Percentiles rank a stretch among this genome's conserved stretches.
Evolutionary conservation across 106 monocot species (phyloP).

Genomic region (Allium sativum): DNA sequence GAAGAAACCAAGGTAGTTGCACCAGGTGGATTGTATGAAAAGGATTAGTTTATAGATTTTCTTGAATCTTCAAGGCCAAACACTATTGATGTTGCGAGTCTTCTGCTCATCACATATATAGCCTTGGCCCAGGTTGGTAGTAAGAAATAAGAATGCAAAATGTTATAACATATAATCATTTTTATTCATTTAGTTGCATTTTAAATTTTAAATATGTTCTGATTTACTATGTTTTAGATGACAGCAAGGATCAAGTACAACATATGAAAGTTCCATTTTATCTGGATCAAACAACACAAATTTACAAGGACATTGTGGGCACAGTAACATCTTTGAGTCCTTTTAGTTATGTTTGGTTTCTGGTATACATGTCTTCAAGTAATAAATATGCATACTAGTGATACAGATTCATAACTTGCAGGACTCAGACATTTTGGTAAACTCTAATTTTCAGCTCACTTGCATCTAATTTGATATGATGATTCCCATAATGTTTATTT

Average conservation of each 20-base stretch:
- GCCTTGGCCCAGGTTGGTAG: slow-evolving; percentile 34
- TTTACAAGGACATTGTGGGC: slow-evolving; percentile 14
- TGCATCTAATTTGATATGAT: too few relatives aligned
- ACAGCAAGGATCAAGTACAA: slow-evolving; percentile 5
- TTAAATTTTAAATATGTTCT: too few relatives aligned
- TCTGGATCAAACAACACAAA: slow-evolving; percentile 12
- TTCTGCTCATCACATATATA: slow-evolving; percentile 61
- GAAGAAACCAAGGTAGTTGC: slow-evolving; percentile 20
- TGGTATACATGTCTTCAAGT: slow-evolving; percentile 17
- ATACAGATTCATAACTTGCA: too few relatives aligned
- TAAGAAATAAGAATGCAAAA: too few relatives aligned
- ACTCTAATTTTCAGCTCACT: too few relatives aligned
- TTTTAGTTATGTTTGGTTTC: slow-evolving; percentile 56
- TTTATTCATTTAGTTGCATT: too few relatives aligned
- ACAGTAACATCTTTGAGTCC: slow-evolving; percentile 18
- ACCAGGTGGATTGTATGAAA: slow-evolving; percentile 39
- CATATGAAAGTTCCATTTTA: slow-evolving; percentile 27
- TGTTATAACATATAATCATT: too few relatives aligned
- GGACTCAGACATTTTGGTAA: too few relatives aligned
- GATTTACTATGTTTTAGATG: slow-evolving; percentile 14
- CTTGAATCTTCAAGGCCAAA: slow-evolving; percentile 23
- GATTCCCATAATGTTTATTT: too few relatives aligned
- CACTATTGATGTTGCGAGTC: slow-evolving; percentile 25
- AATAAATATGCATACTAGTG: too few relatives aligned
- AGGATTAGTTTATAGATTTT: slow-evolving; percentile 29